phyloP scores from a whole-genome alignment of 176 grass and related monocot genomes.

The Ampelocalamus luodianensis region DNA sequence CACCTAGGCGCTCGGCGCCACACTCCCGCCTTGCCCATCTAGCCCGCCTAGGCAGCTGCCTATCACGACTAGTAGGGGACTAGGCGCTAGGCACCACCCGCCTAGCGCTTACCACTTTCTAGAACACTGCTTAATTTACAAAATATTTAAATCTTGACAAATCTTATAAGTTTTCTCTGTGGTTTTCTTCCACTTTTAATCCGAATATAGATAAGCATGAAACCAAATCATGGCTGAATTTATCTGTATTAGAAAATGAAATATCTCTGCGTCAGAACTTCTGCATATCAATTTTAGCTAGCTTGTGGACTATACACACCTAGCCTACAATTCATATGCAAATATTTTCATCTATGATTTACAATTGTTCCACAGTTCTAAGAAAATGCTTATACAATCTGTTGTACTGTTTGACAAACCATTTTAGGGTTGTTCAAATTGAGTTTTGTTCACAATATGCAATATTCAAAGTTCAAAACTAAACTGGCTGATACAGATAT shows the following conservation, averaged over 20 bases:
- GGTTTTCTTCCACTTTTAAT: not conserved
- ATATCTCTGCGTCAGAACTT: not conserved
- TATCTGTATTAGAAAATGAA: not conserved
- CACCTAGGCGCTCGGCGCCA: no score
- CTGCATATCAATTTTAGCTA: not conserved
- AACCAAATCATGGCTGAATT: not conserved
- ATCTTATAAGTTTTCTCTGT: slow-evolving; percentile 7
- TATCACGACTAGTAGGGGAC: no score
- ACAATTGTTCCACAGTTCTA: slow-evolving; percentile 3
- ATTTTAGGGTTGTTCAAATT: not conserved
- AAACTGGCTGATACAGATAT: not conserved
- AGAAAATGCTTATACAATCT: not conserved
- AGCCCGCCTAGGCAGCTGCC: no score
- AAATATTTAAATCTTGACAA: slow-evolving; percentile 25
- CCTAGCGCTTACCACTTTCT: no score
- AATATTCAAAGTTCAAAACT: not conserved
- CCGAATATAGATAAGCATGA: slow-evolving; percentile 17
- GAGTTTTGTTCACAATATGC: not conserved
- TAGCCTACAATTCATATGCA: slow-evolving; percentile 10
- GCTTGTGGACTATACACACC: slow-evolving; percentile 3
- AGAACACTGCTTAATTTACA: not conserved
- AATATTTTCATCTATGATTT: slow-evolving; percentile 8
- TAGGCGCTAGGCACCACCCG: no score
- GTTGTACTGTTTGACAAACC: slow-evolving; percentile 1
- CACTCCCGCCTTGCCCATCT: no score